Conservation (phyloP, 2,329 filamentous ascomycete genomes). For the Macrophomina phaseolina region DNA sequence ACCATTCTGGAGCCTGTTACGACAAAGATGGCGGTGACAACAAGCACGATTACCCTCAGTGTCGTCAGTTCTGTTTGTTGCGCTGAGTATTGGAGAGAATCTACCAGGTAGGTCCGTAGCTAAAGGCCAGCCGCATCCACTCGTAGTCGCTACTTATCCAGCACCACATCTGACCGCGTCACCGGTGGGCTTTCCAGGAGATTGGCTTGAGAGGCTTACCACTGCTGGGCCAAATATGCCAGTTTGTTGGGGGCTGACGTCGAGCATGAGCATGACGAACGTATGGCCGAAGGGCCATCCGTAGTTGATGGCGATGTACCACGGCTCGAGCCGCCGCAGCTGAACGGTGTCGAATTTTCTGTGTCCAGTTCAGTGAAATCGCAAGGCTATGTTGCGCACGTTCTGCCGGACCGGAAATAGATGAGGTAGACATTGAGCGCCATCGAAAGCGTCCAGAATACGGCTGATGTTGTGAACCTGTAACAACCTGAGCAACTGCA, state of each 20-base stretch:
- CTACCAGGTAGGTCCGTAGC: slow-evolving; percentile 75
- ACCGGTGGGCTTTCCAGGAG: neutral
- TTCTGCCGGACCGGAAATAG: slow-evolving; percentile 62
- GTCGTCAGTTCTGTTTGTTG: neutral
- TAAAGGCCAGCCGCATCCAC: slow-evolving; percentile 72
- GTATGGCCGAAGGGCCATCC: slow-evolving; percentile 75
- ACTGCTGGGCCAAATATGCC: slow-evolving; percentile 76
- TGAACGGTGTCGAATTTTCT: slow-evolving; percentile 68
- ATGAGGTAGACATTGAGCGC: slow-evolving; percentile 82
- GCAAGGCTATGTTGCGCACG: neutral
- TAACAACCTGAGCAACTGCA: slow-evolving; percentile 29
- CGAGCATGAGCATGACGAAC: slow-evolving; percentile 70
- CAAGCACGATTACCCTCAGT: neutral
- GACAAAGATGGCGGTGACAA: neutral
- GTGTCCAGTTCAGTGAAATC: neutral
- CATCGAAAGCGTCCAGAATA: slow-evolving; percentile 80
- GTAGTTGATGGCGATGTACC: slow-evolving; percentile 73
- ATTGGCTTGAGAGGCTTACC: slow-evolving; percentile 41
- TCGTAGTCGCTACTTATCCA: slow-evolving; percentile 74
- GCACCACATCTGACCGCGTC: slow-evolving; percentile 70
- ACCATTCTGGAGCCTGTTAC: neutral
- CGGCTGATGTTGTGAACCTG: slow-evolving; percentile 80
- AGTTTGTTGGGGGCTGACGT: slow-evolving; percentile 52
- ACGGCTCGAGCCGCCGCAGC: slow-evolving; percentile 72
- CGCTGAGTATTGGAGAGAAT: neutral